Base-by-base conservation (phyloP, 225 moss, liverwort and hornwort species). In the Neckera pumila region DNA sequence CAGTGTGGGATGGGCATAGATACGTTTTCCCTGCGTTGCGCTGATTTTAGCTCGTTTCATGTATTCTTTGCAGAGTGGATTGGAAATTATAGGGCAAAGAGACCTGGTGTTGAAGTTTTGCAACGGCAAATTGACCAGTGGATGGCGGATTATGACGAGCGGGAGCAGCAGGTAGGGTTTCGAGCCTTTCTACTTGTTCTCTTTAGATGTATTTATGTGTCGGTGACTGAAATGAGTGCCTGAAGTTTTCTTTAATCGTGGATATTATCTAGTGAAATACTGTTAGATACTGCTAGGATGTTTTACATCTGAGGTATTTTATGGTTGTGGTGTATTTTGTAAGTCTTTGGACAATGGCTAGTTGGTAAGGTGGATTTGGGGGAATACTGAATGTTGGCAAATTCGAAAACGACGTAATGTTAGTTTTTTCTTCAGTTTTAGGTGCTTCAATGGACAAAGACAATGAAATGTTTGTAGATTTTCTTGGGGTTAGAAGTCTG, bases 111-210 rank as follows among this genome's bases (percentile, higher is more conserved):
- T 26, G 91, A 92, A 47, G 92, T 94, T 58, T 84, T 98, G 87
- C 95, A 98, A 91, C 89, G 70, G 31, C 88, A 94, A 86, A 92
- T 98, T 74, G 98, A 96, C 91, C 95, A 92, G 70, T 96, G 95
- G 91, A 98, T 98, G 93, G 92, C 90, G 36, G 96, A 94, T 61
- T 96, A 94, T 58, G 95, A 98, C 88, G 94, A 94, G 57, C 94
- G 94, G 47, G 95, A 96, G 83, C 90, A 89, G 63, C 89, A 95
- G 93, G 96, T 95, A 81, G 78, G 75, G 84, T 79, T 88, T 34
- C 9, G 17, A 40, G 51, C 34, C 26, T 67, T 43, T 45, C 31
- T 23, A 9, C 34, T 66, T 33, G 33, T 82, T 82, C 38, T 76
- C 40, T 4, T 31, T 59, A 14, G 40, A 57, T 38, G 43, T 31